A percentile compares a stretch with the other conserved stretches of the same genome.
Evolutionary conservation across 352 stramenopile genomes (phyloP).

Genomic region (Pythium dissotocum): DNA sequence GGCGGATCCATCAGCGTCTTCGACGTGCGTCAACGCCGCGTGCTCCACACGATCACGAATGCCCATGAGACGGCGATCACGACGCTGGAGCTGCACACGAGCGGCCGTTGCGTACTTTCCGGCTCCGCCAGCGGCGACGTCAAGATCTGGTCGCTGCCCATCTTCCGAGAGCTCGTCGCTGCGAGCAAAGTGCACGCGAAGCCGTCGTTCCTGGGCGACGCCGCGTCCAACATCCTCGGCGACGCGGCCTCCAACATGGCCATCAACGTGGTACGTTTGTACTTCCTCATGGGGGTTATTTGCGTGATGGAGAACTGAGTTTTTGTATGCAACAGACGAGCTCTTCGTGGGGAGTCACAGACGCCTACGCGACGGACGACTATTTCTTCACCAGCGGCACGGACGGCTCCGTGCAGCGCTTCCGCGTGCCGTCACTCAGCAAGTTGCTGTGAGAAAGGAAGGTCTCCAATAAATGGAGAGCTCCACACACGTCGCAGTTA

Average conservation of each 20-base stretch:
- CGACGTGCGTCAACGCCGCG: conserved; percentile 83
- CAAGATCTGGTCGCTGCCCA: conserved; percentile 88
- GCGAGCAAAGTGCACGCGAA: conserved; percentile 79
- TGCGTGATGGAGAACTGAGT: not conserved
- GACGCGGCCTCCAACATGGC: conserved; percentile 84
- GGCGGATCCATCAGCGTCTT: conserved; percentile 83
- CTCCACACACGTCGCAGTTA: conserved; percentile 8
- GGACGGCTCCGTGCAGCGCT: conserved; percentile 80
- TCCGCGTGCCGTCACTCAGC: conserved; percentile 54
- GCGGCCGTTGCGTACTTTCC: conserved; percentile 78
- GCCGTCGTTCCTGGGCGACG: conserved; percentile 76
- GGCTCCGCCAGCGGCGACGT: conserved; percentile 81
- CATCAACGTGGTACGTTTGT: conserved; percentile 72
- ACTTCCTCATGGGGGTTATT: not conserved
- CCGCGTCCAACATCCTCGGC: conserved; percentile 72
- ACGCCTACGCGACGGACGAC: conserved; percentile 74
- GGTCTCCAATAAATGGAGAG: not conserved
- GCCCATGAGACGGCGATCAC: conserved; percentile 87
- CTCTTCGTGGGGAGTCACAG: conserved; percentile 81
- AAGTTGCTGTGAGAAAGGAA: conserved; percentile 16
- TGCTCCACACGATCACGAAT: conserved; percentile 82
- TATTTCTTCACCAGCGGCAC: conserved; percentile 86
- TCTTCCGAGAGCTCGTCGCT: conserved; percentile 80
- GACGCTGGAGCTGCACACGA: conserved; percentile 75
- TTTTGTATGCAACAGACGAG: conserved; percentile 41